Evolutionary conservation across 768 basidiomycete species (phyloP), one percentile per base, ranked within the genome.

Genomic region (Symmetrospora coprosmae): DNA sequence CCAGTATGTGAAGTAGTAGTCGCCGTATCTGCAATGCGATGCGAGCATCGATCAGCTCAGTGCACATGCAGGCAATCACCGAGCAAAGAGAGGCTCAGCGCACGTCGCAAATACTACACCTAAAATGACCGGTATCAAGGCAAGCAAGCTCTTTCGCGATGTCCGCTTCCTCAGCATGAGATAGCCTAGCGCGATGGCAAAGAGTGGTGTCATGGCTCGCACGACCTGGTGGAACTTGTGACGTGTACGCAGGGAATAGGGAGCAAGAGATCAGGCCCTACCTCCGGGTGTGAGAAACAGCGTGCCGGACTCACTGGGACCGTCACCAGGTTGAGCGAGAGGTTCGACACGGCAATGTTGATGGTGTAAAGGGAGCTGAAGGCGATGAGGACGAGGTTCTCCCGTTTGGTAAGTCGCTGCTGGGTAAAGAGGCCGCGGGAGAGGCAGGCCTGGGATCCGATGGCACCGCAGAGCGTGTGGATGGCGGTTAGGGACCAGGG

Each of bases 211-310:
- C 19, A 86, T 80, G 4, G 90, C 87, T 28, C 94, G 85, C 35
- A 97, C 83, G 56, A 97, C 88, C 76, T 97, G 92, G 72, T 97
- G 94, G 70, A 99, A 94, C 89, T 94, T 64, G 13, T 27, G 25
- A 41, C 8, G 35, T 55, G 46, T 16, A 17, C 16, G 34, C 37
- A 39, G 28, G 8, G 9, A 4, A 19, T 19, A 6, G 9, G 23
- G 1, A 13, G 9, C 14, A 48, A 2, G 30, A 3, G 1, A n/a
- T n/a, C n/a, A n/a, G n/a, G n/a, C n/a, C n/a, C n/a, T n/a, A n/a
- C n/a, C n/a, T n/a, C n/a, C n/a, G n/a, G n/a, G n/a, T n/a, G n/a
- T n/a, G n/a, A n/a, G n/a, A n/a, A n/a, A n/a, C n/a, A n/a, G n/a
- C n/a, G n/a, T n/a, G n/a, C n/a, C n/a, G n/a, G 13, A 67, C 69